A percentile compares a stretch with the other conserved stretches of the same genome.
Conservation (phyloP, 2,329 filamentous ascomycete species). For the Monosporascus sp. region DNA sequence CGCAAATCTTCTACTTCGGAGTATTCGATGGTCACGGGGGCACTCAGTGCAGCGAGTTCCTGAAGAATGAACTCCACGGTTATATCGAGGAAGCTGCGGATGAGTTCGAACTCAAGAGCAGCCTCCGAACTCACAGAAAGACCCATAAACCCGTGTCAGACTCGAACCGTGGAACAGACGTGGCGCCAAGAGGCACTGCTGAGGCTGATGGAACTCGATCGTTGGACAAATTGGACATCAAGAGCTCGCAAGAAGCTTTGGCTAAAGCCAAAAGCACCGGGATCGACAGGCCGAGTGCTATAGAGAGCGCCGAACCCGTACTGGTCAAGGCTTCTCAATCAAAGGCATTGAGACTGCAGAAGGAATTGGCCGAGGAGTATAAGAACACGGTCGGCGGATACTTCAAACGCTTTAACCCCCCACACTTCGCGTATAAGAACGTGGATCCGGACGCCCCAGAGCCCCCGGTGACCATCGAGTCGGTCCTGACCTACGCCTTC, state of each 20-base stretch:
- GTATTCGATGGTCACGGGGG: constrained; percentile 97
- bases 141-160: constrained; percentile 6
- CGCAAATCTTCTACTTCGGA: constrained; percentile 95
- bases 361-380: constrained; percentile 69
- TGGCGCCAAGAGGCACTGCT: constrained; percentile 14
- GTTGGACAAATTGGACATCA: constrained; percentile 40
- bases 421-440: constrained; percentile 55
- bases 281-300: constrained; percentile 30
- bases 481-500: constrained; percentile 86
- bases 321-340: constrained; percentile 46
- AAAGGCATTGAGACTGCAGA: constrained; percentile 64
- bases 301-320: constrained; percentile 36
- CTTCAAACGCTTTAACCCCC: constrained; percentile 82
- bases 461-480: constrained; percentile 58
- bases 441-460: constrained; percentile 27
- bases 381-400: constrained; percentile 85
- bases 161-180: constrained; percentile 5
- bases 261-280: constrained; percentile 31
- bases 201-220: constrained; percentile 28
- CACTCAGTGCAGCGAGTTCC: constrained; percentile 77
- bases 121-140: constrained; percentile 46
- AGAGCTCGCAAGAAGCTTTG: constrained; percentile 41
- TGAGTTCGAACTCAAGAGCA: constrained; percentile 74
- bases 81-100: constrained; percentile 81
- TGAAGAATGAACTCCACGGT: constrained; percentile 76